Percentiles rank a stretch among this genome's conserved stretches.
phyloP scores from a whole-genome alignment of 371 early-diverging fungal species.

The Mucor ambiguus region DNA sequence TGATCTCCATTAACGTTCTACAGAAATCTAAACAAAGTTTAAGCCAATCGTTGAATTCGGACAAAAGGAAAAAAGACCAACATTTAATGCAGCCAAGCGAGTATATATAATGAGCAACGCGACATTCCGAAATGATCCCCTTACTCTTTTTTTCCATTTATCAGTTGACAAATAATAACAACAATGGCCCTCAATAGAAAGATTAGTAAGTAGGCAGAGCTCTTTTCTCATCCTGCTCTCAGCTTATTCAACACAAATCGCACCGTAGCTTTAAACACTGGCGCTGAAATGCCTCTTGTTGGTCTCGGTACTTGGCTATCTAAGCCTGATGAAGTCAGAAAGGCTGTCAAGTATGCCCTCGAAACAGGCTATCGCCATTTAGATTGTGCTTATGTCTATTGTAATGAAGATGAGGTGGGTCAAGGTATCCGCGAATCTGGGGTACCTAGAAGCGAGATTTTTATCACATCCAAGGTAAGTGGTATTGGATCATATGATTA shows the following conservation, averaged over 20 bases:
- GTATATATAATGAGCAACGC: neutral
- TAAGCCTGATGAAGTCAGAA: constrained; percentile 57
- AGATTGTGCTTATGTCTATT: constrained; percentile 74
- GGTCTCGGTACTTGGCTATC: constrained; percentile 68
- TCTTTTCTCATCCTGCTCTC: neutral
- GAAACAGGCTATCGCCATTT: constrained; percentile 74
- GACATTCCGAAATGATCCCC: constrained; percentile 7
- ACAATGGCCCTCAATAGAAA: constrained; percentile 27
- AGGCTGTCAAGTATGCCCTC: constrained; percentile 62
- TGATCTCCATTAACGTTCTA: no score
- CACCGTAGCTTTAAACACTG: constrained; percentile 52
- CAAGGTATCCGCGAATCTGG: constrained; percentile 62
- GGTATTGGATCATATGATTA: no score
- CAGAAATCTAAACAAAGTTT: neutral
- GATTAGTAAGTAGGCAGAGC: constrained; percentile 18
- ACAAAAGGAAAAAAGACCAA: constrained; percentile 20
- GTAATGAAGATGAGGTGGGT: constrained; percentile 89
- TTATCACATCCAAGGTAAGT: constrained; percentile 89
- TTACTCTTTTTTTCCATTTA: neutral
- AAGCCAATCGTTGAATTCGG: constrained; percentile 25
- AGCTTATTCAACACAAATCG: neutral
- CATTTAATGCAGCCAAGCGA: constrained; percentile 9
- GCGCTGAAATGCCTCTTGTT: constrained; percentile 50
- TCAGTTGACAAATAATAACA: neutral
- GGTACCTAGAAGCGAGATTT: constrained; percentile 73